Base-by-base conservation (phyloP, 371 early-diverging fungal genomes). In the Syncephalastrum racemosum region DNA sequence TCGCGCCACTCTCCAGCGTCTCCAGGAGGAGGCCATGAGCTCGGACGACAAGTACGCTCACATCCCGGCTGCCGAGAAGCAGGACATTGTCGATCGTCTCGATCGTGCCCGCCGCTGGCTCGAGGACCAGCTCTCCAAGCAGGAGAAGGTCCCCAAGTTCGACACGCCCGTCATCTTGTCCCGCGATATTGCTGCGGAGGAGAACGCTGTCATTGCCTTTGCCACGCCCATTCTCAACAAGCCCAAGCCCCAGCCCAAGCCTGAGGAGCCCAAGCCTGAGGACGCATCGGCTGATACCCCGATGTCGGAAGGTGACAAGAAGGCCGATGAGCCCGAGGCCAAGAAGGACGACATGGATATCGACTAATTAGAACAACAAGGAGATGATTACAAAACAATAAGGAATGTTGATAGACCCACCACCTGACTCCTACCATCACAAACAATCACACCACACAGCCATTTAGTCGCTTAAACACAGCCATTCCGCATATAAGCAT, bases 31-130 rank as follows among this genome's bases (percentile, higher is more conserved):
- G 68, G 87, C 89, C 46, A 75, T 84, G 51, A 82, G 86, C 68
- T 77, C 83, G 53, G 93, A 95, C 59, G 94, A 88, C 59, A 86
- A 87, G 63, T 95, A 90, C 73, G 71, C 88, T 39, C 97, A 96
- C 82, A 94, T 98, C 67, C 77, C 90, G 52, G 75, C 80, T 49
- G 93, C 82, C 46, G 98, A 98, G 59, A 81, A 92, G 70, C 86
- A 94, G 63, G 86, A 84, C 63, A 84, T 95, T 62, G 77, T 81
- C 23, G 88, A 88, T 55, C 89, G 90, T 63, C 71, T 78, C 59
- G 82, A 89, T 56, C 82, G 86, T 72, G 88, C 89, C 56, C 85
- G 87, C 66, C 81, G 87, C 60, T 97, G 98, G 98, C 79, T 96
- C 69, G 92, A 93, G 65, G 86, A 87, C 53, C 79, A 84, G 69